Evolutionary conservation across 306 rosid species (phyloP).

Genomic region (Malus sylvestris): DNA sequence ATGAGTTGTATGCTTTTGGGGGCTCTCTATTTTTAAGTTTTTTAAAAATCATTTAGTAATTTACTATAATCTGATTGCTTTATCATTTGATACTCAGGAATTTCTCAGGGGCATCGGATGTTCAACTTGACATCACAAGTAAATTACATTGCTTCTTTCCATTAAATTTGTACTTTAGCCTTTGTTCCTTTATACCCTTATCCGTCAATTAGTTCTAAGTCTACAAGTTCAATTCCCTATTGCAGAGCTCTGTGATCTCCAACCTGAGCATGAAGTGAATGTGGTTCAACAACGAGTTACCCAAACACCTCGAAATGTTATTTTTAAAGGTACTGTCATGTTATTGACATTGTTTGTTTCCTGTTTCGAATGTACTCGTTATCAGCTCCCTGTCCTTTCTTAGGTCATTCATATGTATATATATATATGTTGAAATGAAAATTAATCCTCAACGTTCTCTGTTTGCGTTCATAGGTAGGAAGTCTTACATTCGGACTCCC

Average conservation of each 20-base stretch:
- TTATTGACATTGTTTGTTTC: slow-evolving; percentile 9
- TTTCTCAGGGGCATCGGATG: slow-evolving; percentile 39
- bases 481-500: slow-evolving; percentile 60
- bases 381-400: background rate
- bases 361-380: background rate
- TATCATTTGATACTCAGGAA: slow-evolving; percentile 44
- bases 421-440: background rate
- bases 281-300: slow-evolving; percentile 27
- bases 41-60: background rate
- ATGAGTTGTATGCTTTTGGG: slow-evolving; percentile 54
- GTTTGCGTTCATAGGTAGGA: slow-evolving; percentile 55
- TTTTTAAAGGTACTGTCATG: slow-evolving; percentile 58
- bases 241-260: slow-evolving; percentile 43
- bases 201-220: slow-evolving; percentile 1
- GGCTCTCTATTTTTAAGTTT: slow-evolving; percentile 3
- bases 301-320: slow-evolving; percentile 42
- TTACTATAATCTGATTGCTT: slow-evolving; percentile 27
- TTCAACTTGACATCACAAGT: slow-evolving; percentile 62
- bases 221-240: background rate
- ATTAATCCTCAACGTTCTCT: slow-evolving; percentile 9
- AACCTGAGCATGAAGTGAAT: slow-evolving; percentile 41
- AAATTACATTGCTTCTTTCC: slow-evolving; percentile 16
- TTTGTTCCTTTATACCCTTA: background rate
- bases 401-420: too few species aligned
- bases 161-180: background rate